Base-by-base conservation (phyloP, 2,329 filamentous ascomycete genomes). In the Verticillium zaregamsianum region DNA sequence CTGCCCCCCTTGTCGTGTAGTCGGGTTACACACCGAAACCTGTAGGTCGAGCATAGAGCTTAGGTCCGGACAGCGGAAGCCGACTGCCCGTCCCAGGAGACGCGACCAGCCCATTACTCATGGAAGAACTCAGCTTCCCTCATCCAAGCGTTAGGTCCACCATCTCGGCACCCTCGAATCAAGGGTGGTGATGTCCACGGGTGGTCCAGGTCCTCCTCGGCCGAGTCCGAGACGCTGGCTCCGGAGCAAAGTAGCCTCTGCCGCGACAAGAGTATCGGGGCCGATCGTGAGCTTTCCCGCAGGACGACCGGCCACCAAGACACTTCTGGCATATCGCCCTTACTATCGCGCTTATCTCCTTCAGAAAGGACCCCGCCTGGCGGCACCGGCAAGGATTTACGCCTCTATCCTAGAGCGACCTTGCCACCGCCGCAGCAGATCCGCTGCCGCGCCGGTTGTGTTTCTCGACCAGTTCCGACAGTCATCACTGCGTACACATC, bases 321-420 rank as follows among this genome's bases (percentile, higher is more conserved):
- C 59, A 58, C 61, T 65, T 57, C 66, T 39, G 71, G 75, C 72
- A 76, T 72, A 62, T 69, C 68, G 75, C 76, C 66, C 79, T 81
- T 81, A 82, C 79, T 83, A 83, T 82, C 81, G 78, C 81, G 80
- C 79, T 82, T 84, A 70, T 82, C 81, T 79, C 80, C 79, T 82
- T 82, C 80, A 82, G 80, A 82, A 80, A 80, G 75, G 75, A 76
- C 70, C 76, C 76, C 74, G 73, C 72, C 67, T 69, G 69, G 68
- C 67, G 68, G 68, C 67, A 70, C 68, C 62, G 58, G 65, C 68
- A 59, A 61, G 31, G 32, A 54, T 54, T 37, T 35, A 52, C 45
- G 20, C 45, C 45, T 52, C 45, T 25, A 58, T 49, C 40, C 14
- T 15, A 32, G 57, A 15, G 37, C 58, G 20, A 62, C 59, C 45